phyloP scores from a whole-genome alignment of 2,329 filamentous ascomycete genomes.

The Dichotomopilus funicola region DNA sequence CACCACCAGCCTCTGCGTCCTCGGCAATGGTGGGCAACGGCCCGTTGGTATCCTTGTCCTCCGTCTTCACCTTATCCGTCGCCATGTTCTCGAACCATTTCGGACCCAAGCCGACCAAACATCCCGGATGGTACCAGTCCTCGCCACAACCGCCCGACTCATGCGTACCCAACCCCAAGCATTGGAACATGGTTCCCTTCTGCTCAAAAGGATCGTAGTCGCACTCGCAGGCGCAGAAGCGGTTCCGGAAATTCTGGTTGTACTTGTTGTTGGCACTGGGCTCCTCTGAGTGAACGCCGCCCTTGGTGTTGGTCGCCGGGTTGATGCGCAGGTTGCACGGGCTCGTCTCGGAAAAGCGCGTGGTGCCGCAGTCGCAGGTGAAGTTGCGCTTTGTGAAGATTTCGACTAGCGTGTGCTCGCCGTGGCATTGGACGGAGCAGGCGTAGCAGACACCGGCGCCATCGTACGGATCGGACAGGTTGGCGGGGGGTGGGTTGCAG shows the following conservation, averaged over 20 bases:
- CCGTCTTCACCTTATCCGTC: conserved; percentile 28
- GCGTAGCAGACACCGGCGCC: conserved; percentile 90
- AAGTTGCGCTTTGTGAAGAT: conserved; percentile 95
- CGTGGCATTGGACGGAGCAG: conserved; percentile 94
- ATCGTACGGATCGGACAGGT: conserved; percentile 55
- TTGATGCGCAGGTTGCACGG: conserved; percentile 74
- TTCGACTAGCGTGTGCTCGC: conserved; percentile 89
- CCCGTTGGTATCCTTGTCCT: conserved; percentile 22
- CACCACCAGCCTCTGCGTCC: conserved; percentile 33
- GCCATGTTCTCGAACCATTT: conserved; percentile 58
- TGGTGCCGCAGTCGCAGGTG: conserved; percentile 92
- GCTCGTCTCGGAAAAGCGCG: conserved; percentile 61
- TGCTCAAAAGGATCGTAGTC: conserved; percentile 85
- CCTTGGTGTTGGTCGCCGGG: conserved; percentile 65
- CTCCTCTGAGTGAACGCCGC: conserved; percentile 68
- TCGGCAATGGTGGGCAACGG: conserved; percentile 46
- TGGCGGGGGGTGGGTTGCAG: conserved; percentile 73
- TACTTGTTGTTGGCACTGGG: conserved; percentile 73
- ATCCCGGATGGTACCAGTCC: conserved; percentile 97
- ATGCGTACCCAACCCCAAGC: conserved; percentile 71
- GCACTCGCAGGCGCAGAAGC: conserved; percentile 83
- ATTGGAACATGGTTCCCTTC: conserved; percentile 98
- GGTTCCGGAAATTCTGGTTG: conserved; percentile 91
- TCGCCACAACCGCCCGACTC: conserved; percentile 88
- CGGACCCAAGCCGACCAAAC: conserved; percentile 72